Conservation (phyloP, 441 rosid genomes). For the Jatropha multifida region DNA sequence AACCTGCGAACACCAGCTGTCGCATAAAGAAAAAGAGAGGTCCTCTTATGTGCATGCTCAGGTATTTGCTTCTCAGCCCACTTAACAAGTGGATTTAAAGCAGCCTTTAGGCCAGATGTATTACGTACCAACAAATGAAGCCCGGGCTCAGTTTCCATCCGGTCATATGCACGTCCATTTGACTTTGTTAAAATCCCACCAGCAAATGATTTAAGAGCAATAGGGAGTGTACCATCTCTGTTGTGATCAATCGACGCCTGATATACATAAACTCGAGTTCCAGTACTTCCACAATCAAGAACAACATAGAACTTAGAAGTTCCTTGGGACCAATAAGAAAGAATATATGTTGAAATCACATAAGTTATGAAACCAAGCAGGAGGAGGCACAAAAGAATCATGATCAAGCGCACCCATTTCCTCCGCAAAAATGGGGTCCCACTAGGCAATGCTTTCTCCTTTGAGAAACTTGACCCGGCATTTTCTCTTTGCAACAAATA, state of each 20-base stretch:
- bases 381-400: constrained; percentile 55
- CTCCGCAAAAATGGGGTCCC: constrained; percentile 49
- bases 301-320: constrained; percentile 81
- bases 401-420: constrained; percentile 58
- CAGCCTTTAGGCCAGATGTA: constrained; percentile 70
- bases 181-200: constrained; percentile 70
- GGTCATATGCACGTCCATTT: constrained; percentile 85
- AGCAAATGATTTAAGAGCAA: constrained; percentile 59
- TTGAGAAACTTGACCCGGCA: constrained; percentile 69
- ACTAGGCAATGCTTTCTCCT: constrained; percentile 58
- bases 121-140: constrained; percentile 77
- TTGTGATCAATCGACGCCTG: constrained; percentile 61
- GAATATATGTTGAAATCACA: constrained; percentile 48
- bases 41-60: constrained; percentile 61
- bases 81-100: constrained; percentile 76
- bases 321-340: constrained; percentile 74
- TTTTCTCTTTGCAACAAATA: constrained; percentile 57
- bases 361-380: constrained; percentile 58
- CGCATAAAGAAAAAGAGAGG: constrained; percentile 84
- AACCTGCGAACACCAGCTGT: constrained; percentile 97
- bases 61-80: constrained; percentile 99
- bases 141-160: constrained; percentile 99
- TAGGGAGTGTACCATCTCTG: constrained; percentile 64
- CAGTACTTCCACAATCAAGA: constrained; percentile 99
- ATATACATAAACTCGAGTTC: constrained; percentile 88